Evolutionary conservation across 305 asterid genomes (phyloP).

Genomic region (Fraxinus xanthoxyloides): DNA sequence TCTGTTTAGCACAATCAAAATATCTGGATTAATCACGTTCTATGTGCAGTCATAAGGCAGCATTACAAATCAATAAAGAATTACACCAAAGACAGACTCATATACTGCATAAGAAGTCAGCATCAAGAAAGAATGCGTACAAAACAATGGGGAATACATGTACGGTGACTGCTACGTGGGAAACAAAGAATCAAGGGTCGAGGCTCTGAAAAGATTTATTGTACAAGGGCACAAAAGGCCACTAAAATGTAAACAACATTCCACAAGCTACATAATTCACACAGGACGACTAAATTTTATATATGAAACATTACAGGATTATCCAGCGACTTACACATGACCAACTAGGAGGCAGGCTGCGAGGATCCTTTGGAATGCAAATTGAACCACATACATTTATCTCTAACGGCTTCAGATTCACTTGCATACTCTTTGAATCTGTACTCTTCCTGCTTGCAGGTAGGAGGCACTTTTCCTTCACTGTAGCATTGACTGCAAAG

Average conservation of each 20-base stretch:
- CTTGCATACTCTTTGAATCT: constrained; percentile 77
- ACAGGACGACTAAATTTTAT: constrained; percentile 30
- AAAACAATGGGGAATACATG: neutral
- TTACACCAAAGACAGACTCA: constrained; percentile 1
- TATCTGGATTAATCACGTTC: neutral
- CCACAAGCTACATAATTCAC: constrained; percentile 44
- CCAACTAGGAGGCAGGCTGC: constrained; percentile 33
- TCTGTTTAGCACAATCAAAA: neutral
- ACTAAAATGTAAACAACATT: constrained; percentile 20
- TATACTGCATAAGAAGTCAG: constrained; percentile 14
- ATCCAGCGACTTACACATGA: constrained; percentile 1
- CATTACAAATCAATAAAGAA: neutral
- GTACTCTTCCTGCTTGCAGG: constrained; percentile 77
- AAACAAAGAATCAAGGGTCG: constrained; percentile 34
- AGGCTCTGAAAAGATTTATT: constrained; percentile 38
- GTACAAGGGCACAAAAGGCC: constrained; percentile 38
- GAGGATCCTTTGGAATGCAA: constrained; percentile 61
- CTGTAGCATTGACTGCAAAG: constrained; percentile 83
- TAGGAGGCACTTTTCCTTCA: constrained; percentile 84
- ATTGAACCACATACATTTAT: constrained; percentile 85
- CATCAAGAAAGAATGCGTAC: neutral
- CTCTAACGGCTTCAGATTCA: constrained; percentile 85
- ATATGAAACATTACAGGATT: constrained; percentile 12
- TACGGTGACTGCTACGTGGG: constrained; percentile 8
- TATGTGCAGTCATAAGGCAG: neutral